These are phyloP conservation scores for Rhodotorula sphaerocarpa DNA, from an alignment of 768 basidiomycete species.

Conservation along the genomic window DNA sequence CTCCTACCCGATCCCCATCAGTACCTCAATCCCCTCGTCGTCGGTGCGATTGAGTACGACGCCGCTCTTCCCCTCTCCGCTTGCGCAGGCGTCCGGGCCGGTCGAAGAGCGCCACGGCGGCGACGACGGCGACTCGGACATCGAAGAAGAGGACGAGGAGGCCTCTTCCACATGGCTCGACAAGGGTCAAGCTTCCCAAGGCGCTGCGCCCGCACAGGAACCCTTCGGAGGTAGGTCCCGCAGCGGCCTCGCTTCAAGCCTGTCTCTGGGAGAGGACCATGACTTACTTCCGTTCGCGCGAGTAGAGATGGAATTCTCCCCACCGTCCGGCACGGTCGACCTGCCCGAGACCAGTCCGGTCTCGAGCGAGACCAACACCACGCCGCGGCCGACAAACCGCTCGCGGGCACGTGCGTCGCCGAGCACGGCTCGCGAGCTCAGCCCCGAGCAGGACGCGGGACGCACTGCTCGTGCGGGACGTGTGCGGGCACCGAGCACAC, in stretches of 20 bases:
- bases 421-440: conserved; percentile 6
- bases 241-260: too few relatives aligned
- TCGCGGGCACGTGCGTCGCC: not conserved
- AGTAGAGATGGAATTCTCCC: conserved; percentile 32
- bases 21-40: conserved; percentile 18
- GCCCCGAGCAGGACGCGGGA: conserved; percentile 14
- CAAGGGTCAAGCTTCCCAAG: not conserved
- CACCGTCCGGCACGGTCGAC: not conserved
- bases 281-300: too few relatives aligned
- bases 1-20: conserved; percentile 19
- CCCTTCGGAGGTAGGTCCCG: conserved; percentile 25
- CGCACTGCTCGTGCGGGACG: conserved; percentile 12
- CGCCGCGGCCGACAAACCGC: conserved; percentile 15
- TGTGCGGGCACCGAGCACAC: conserved; percentile 13
- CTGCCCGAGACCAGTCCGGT: conserved; percentile 6
- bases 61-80: conserved; percentile 31
- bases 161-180: not conserved
- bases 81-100: conserved; percentile 21
- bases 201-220: not conserved
- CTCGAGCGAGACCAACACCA: not conserved
- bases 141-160: conserved; percentile 17
- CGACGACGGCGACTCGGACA: conserved; percentile 30
- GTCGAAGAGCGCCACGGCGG: conserved; percentile 22
- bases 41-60: conserved; percentile 30
- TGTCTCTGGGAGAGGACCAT: too few relatives aligned